Evolutionary conservation across 306 rosid genomes (phyloP), one percentile per base, ranked within the genome.

Genomic region (Herpetospermum pedunculosum): DNA sequence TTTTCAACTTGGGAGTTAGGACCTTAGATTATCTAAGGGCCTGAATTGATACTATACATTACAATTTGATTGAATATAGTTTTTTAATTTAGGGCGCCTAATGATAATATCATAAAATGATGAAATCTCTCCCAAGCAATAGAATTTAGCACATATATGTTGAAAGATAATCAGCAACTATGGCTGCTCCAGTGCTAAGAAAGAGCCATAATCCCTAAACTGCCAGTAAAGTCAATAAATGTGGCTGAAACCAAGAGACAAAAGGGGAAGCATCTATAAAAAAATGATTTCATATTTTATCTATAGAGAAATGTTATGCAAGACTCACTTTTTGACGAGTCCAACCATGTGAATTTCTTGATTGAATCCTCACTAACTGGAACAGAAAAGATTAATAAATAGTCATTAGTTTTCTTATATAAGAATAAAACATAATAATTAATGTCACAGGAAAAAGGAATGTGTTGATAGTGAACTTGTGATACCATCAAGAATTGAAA

Each of bases 241-340:
- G 23, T 15, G 25, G 16, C 30, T 60, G 15, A 60, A 60, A 60
- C 43, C 7, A 34, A 32, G 38, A 29, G 44, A 67, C 53, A 18
- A 64, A 32, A 53, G 75, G 15, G 47, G 50, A 37, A 60, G 25
- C 69, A 60, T 38, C 70, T 8, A 11, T 13, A 65, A 2, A 65
- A 2, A 65, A 21, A 65, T 23, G 18, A 40, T 65, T 65, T 21
- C 72, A 23, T 67, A 34, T 41, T 43, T 65, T 53, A 74, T 6
- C 64, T 10, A 18, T 9, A 32, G 6, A 53, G 30, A 41, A 3
- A 50, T 23, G 26, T 8, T 34, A 23, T 14, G 19, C 23, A 18
- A 72, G 35, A 80, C 97, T 85, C 85, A 94, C 98, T 80, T 94
- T 94, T 80, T 91, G 98, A 40, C 97, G 96, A 84, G 92, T 89